Conservation (phyloP, 352 stramenopile species). For the Globisporangium canariense region DNA sequence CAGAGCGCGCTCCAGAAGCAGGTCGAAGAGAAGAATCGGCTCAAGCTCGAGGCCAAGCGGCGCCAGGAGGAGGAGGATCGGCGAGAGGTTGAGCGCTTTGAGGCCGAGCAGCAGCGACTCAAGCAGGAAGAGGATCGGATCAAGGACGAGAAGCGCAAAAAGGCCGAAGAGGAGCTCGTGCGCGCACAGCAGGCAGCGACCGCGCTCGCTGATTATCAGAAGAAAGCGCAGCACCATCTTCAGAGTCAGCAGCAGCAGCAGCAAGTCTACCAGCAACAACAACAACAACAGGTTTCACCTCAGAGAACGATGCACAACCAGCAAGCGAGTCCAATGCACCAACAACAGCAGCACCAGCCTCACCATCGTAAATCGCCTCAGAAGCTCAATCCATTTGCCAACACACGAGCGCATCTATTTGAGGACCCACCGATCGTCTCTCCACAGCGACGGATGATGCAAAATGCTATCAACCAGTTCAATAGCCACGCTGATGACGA, state of each 20-base stretch:
- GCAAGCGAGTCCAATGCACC: constrained; percentile 1
- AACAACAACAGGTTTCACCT: constrained; percentile 24
- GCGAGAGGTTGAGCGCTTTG: constrained; percentile 45
- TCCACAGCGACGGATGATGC: neutral
- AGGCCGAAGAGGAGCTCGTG: constrained; percentile 41
- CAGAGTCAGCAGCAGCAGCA: constrained; percentile 17
- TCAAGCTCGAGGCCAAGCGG: constrained; percentile 56
- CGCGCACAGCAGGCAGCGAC: constrained; percentile 34
- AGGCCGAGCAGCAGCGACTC: constrained; percentile 41
- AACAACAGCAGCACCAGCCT: constrained; percentile 8
- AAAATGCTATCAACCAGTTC: neutral
- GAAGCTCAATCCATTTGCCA: constrained; percentile 44
- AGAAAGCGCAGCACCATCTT: constrained; percentile 20
- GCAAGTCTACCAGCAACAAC: constrained; percentile 26
- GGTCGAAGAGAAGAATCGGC: constrained; percentile 60
- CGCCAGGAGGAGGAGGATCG: constrained; percentile 57
- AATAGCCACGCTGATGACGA: no score
- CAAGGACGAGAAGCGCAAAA: constrained; percentile 47
- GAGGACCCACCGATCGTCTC: constrained; percentile 26
- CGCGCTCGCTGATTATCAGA: constrained; percentile 26
- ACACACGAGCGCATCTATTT: constrained; percentile 52
- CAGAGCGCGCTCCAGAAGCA: constrained; percentile 48
- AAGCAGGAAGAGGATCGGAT: constrained; percentile 39
- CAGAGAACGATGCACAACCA: neutral
- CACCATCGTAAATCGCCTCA: neutral